Base-by-base conservation (phyloP, 495 filamentous ascomycete genomes). In the Neurospora terricola region DNA sequence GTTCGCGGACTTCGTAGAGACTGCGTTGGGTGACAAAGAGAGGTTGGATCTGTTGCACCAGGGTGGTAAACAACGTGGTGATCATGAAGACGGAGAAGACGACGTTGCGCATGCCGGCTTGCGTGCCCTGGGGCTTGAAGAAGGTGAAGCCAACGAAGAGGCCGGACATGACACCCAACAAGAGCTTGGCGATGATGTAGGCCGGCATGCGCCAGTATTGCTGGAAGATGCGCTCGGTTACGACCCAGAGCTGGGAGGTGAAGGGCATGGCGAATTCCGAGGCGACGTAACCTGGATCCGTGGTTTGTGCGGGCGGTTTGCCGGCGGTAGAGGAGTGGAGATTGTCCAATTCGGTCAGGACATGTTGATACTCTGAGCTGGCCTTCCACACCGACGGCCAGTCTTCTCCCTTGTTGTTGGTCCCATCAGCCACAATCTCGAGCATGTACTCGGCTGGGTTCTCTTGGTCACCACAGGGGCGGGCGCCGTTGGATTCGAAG, bases 361-460 rank as follows among this genome's bases (percentile, higher is more conserved):
- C 88, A 0, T 75, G 84, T 71, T 84, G 76, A 75, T 85, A 88
- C 77, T 94, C 91, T n/a, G n/a, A 80, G 73, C 88, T 91, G 10
- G 89, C 83, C 68, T 88, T 88, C 94, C 94, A 97, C 11, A 90
- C 86, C 38, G 90, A 84, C 40, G 88, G 87, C 94, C 94, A 97
- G 75, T 97, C 92, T 71, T 90, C 87, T 48, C 91, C 87, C 21
- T 88, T 73, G 74, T 69, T 48, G 76, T 78, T 79, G 39, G 72
- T 59, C 40, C 90, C 91, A 83, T 86, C 80, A 69, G 91, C 93
- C 76, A 93, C 93, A 37, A 92, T 88, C 78, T 94, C 92, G 48
- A 96, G 85, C 91, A 96, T 94, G 88, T 90, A 97, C 82, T 97
- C 93, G 5, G 93, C 93, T n/a, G 83, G 84, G 76, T 90, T 96